Evolutionary conservation across 495 filamentous ascomycete species (phyloP).

Genomic region (Parmelia sp.): DNA sequence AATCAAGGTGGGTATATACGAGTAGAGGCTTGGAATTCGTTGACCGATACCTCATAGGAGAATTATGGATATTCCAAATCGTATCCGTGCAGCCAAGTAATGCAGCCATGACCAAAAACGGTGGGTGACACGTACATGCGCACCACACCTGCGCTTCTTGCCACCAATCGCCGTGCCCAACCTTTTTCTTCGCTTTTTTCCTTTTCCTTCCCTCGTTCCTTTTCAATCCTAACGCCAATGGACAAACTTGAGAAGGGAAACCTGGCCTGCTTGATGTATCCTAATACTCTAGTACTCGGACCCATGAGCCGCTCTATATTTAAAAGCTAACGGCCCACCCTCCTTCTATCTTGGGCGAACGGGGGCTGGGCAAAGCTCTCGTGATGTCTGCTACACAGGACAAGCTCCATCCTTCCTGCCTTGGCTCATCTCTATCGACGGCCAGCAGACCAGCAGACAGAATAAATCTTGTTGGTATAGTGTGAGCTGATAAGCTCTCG

Average conservation of each 20-base stretch:
- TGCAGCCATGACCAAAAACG: neutral
- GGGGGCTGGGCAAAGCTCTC: neutral
- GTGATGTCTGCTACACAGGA: neutral
- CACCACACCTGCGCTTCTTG: neutral
- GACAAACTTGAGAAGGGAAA: neutral
- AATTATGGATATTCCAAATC: too few relatives aligned
- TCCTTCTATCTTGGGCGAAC: conserved; percentile 2
- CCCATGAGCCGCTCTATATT: neutral
- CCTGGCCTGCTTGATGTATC: neutral
- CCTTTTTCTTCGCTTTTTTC: too few relatives aligned
- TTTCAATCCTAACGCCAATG: neutral
- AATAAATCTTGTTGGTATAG: neutral
- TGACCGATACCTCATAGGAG: neutral
- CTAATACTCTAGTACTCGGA: neutral
- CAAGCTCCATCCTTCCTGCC: neutral
- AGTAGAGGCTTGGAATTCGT: too few relatives aligned
- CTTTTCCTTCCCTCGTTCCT: too few relatives aligned
- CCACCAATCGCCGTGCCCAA: neutral
- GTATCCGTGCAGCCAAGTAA: neutral
- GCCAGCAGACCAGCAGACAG: neutral
- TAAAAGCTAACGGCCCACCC: neutral
- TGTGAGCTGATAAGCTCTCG: conserved; percentile 12
- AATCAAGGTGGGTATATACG: too few relatives aligned
- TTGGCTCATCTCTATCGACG: neutral
- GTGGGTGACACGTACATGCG: neutral